Conservation (phyloP, 176 grass and related monocot species). For the Eleusine coracana region DNA sequence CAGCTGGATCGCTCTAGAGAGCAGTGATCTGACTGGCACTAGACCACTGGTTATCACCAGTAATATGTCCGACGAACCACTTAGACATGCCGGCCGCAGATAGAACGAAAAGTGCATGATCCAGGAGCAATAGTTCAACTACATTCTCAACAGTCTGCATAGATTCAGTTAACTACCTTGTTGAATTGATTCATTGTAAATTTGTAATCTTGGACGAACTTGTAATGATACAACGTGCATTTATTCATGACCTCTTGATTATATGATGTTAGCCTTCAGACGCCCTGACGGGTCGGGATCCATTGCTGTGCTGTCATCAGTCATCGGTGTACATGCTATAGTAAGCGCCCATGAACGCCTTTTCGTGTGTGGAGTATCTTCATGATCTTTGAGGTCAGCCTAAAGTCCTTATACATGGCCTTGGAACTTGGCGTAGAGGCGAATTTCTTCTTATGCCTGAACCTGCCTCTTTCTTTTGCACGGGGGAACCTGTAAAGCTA, state of each 20-base stretch:
- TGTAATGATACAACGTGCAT: background rate
- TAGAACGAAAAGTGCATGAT: slow-evolving; percentile 7
- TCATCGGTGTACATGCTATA: too few species aligned
- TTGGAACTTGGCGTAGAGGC: background rate
- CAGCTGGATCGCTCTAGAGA: slow-evolving; percentile 20
- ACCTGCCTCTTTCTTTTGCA: background rate
- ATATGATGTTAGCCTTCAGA: slow-evolving; percentile 14
- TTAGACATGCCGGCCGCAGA: background rate
- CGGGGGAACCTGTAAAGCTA: background rate
- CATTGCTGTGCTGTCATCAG: too few species aligned
- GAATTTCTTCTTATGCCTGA: background rate
- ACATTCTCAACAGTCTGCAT: background rate
- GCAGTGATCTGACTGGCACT: slow-evolving; percentile 29
- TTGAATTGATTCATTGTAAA: background rate
- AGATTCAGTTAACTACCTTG: background rate
- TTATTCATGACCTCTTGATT: background rate
- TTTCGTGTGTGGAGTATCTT: background rate
- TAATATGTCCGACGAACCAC: slow-evolving; percentile 24
- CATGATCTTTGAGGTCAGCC: background rate
- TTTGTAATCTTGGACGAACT: background rate
- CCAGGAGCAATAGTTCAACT: slow-evolving; percentile 29
- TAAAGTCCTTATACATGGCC: background rate
- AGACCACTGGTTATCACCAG: slow-evolving; percentile 27
- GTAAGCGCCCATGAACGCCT: background rate
- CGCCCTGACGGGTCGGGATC: background rate